Percentiles rank a stretch among this genome's conserved stretches.
Conservation (phyloP, 2,329 filamentous ascomycete genomes). For the Ceratocystis papillata region DNA sequence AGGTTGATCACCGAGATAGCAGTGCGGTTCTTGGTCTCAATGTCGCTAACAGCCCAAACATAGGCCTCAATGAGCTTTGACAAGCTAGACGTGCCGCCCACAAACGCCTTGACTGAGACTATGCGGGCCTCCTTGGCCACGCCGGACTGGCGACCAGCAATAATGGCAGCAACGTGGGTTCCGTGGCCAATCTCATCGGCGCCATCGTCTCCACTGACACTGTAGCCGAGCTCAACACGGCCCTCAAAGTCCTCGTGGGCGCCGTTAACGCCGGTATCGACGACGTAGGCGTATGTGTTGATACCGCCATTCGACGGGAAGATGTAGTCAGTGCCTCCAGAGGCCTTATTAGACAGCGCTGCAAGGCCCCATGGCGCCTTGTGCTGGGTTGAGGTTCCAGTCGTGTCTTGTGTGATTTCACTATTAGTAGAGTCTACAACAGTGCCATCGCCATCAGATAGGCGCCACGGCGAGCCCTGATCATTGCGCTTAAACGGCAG, state of each 20-base stretch:
- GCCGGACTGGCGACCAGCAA: conserved; percentile 27
- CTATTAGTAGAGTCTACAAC: conserved; percentile 4
- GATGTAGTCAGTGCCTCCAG: conserved; percentile 26
- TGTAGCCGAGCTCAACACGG: conserved; percentile 27
- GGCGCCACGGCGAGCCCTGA: conserved; percentile 17
- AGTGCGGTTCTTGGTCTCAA: conserved; percentile 28
- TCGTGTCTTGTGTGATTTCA: conserved; percentile 15
- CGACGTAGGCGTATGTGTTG: conserved; percentile 28
- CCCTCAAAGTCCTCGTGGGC: conserved; percentile 27
- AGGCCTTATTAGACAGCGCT: conserved; percentile 30
- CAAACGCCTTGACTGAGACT: conserved; percentile 40
- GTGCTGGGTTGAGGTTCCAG: conserved; percentile 51
- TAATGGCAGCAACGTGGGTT: conserved; percentile 32
- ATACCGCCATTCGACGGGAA: conserved; percentile 26
- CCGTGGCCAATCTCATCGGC: conserved; percentile 35
- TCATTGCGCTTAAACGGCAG: conserved; percentile 16
- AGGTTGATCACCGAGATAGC: conserved; percentile 36
- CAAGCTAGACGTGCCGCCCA: conserved; percentile 28
- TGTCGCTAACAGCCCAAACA: conserved; percentile 33
- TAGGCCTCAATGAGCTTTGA: conserved; percentile 30
- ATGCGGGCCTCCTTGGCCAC: conserved; percentile 37
- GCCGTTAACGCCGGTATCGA: conserved; percentile 28
- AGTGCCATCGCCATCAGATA: conserved; percentile 16
- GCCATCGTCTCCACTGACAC: conserved; percentile 28
- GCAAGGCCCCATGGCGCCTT: conserved; percentile 31